Conservation (phyloP, 2,329 filamentous ascomycete genomes). For the Alternaria conjuncta region DNA sequence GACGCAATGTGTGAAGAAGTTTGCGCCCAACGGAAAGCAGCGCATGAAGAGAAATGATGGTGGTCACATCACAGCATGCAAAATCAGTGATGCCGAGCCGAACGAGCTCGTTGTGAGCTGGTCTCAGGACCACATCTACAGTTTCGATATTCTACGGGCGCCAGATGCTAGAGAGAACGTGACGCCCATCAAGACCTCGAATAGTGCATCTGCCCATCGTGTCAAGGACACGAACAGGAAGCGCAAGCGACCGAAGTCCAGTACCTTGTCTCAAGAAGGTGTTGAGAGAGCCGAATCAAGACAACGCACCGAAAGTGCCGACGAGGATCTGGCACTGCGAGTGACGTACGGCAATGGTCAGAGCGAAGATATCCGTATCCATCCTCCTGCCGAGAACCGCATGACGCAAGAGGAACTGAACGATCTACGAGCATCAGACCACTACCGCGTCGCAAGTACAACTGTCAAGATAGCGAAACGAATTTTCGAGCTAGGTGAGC, state of each 20-base stretch:
- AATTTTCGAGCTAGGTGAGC: slow-evolving; percentile 59
- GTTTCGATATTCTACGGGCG: slow-evolving; percentile 67
- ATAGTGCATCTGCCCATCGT: slow-evolving; percentile 21
- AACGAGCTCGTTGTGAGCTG: slow-evolving; percentile 73
- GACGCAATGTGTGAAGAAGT: slow-evolving; percentile 70
- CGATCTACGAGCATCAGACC: slow-evolving; percentile 60
- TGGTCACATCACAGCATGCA: slow-evolving; percentile 73
- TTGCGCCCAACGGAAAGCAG: slow-evolving; percentile 66
- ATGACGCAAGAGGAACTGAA: slow-evolving; percentile 51
- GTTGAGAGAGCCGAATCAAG: slow-evolving; percentile 55
- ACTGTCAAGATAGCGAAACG: slow-evolving; percentile 62
- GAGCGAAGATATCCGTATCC: slow-evolving; percentile 63
- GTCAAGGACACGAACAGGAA: slow-evolving; percentile 54
- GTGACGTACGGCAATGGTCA: slow-evolving; percentile 67
- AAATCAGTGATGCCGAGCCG: slow-evolving; percentile 72
- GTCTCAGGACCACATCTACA: slow-evolving; percentile 71
- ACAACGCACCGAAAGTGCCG: slow-evolving; percentile 55
- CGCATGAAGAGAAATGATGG: slow-evolving; percentile 61
- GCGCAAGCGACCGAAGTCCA: slow-evolving; percentile 61
- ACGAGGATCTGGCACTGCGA: slow-evolving; percentile 59
- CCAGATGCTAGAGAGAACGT: slow-evolving; percentile 60
- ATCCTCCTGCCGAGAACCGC: slow-evolving; percentile 36
- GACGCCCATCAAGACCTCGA: slow-evolving; percentile 20
- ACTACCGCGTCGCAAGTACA: slow-evolving; percentile 63
- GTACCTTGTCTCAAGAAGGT: slow-evolving; percentile 39